Conservation (phyloP, 2,329 filamentous ascomycete species). For the Colletotrichum abscissum region DNA sequence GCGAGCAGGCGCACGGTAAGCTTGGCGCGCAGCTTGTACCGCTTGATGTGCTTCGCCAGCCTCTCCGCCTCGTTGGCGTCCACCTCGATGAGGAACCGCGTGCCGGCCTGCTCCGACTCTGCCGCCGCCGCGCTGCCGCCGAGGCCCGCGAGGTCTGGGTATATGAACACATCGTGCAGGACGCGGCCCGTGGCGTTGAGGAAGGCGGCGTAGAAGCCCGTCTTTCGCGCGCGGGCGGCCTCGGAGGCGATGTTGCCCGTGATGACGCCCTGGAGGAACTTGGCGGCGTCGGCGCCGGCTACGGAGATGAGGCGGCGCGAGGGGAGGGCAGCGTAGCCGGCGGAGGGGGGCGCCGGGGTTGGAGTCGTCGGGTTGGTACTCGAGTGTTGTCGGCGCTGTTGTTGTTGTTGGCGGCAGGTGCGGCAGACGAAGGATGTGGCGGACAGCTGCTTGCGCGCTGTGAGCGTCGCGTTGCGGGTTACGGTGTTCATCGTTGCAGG, state of each 20-base stretch:
- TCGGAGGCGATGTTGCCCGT: conserved; percentile 72
- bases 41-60: conserved; percentile 79
- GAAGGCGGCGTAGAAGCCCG: conserved; percentile 83
- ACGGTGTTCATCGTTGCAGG: conserved; percentile 13
- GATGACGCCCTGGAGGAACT: conserved; percentile 89
- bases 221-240: conserved; percentile 48
- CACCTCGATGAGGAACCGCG: conserved; percentile 79
- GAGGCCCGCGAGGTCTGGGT: conserved; percentile 64
- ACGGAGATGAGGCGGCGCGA: conserved; percentile 84
- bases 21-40: conserved; percentile 88
- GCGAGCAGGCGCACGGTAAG: conserved; percentile 76
- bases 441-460: conserved; percentile 21
- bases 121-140: conserved; percentile 39
- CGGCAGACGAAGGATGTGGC: conserved; percentile 41
- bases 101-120: conserved; percentile 35
- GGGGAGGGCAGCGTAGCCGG: conserved; percentile 68
- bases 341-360: conserved; percentile 53
- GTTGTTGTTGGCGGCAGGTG: conserved; percentile 43
- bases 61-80: conserved; percentile 73
- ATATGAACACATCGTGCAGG: conserved; percentile 90
- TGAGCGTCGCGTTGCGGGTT: conserved; percentile 13
- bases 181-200: conserved; percentile 87
- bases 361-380: conserved; percentile 41
- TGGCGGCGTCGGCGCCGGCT: conserved; percentile 80
- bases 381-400: conserved; percentile 40